A percentile compares a stretch with the other conserved stretches of the same genome.
These are phyloP conservation scores for Fusarium equiseti DNA, from an alignment of 2,329 filamentous ascomycete genomes.

Conservation along the genomic window DNA sequence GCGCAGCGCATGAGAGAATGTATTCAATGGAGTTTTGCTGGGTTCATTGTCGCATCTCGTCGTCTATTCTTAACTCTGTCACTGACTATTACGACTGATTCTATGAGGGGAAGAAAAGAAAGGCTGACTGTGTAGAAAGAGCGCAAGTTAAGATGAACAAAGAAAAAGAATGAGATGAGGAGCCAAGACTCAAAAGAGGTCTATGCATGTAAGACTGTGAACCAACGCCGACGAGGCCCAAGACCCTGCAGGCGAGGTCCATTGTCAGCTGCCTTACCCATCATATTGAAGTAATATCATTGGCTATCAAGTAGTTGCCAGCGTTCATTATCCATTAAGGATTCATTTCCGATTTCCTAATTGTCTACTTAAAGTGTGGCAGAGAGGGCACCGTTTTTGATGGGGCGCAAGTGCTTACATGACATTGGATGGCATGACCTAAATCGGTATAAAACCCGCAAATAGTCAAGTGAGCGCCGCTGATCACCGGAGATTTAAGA, in stretches of 20 bases:
- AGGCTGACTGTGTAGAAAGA: not conserved
- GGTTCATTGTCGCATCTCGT: conserved; percentile 28
- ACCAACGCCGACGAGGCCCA: conserved; percentile 16
- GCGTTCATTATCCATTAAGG: not conserved
- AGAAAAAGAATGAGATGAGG: conserved; percentile 19
- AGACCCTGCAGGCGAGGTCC: conserved; percentile 1
- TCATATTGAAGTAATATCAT: not conserved
- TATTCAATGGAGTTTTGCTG: not conserved
- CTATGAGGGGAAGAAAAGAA: not conserved
- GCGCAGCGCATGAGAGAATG: not conserved
- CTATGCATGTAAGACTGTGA: conserved; percentile 39
- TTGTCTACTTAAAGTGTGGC: conserved; percentile 23
- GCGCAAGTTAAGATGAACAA: conserved; percentile 20
- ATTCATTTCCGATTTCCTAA: conserved; percentile 11
- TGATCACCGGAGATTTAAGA: conserved; percentile 7
- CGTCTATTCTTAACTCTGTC: not conserved
- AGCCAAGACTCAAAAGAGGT: conserved; percentile 27
- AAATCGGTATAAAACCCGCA: conserved; percentile 27
- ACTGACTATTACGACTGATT: not conserved
- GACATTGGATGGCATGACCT: conserved; percentile 23
- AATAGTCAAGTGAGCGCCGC: not conserved
- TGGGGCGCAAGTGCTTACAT: conserved; percentile 35
- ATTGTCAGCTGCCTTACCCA: not conserved
- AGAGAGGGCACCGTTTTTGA: conserved; percentile 16
- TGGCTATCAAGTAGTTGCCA: conserved; percentile 1